Evolutionary conservation across 257 asterid species (phyloP), one percentile per base, ranked within the genome.

Genomic region (Prunella vulgaris): DNA sequence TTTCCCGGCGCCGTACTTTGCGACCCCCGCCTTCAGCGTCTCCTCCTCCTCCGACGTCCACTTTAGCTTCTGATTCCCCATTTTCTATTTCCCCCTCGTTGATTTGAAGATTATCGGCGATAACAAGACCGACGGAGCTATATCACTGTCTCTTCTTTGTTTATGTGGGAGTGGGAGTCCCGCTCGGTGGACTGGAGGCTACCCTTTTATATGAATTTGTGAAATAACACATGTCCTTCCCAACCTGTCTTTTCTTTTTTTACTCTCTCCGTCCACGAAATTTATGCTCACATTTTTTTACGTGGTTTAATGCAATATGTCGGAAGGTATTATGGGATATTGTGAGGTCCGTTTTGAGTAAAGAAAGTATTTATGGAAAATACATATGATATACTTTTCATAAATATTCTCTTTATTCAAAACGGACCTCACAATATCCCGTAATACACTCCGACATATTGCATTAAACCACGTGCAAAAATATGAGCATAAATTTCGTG

Each of bases 11-110:
- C 94, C 91, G 80, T 85, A 74, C 82, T 82, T 85, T 17, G 33
- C 70, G 30, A 87, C 82, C 9, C 90, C 94, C 5, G 87, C 91
- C 77, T 46, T 80, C 12, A 85, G 81, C 51, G 89, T 85, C 15
- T 77, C 85, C 64, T 83, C 89, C 73, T 85, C 94, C 51, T 70
- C 90, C 63, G 69, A 3, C 51, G 86, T 85, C 94, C 94, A 85
- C 63, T 79, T 87, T 74, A 56, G 71, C 70, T 85, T 87, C 69
- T 57, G 90, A 67, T 81, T 84, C 71, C 93, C 90, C 93, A 87
- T 87, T 57, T 17, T n/a, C n/a, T n/a, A n/a, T n/a, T n/a, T 60
- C 10, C 60, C 64, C 52, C 24, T 64, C 10, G 66, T 2, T 20
- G 20, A 17, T 27, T 20, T 6, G 18, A 20, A 33, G 48, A 5